Evolutionary conservation across 2,329 filamentous ascomycete species (phyloP), one percentile per base, ranked within the genome.

Genomic region (Rutstroemia sydowiana): DNA sequence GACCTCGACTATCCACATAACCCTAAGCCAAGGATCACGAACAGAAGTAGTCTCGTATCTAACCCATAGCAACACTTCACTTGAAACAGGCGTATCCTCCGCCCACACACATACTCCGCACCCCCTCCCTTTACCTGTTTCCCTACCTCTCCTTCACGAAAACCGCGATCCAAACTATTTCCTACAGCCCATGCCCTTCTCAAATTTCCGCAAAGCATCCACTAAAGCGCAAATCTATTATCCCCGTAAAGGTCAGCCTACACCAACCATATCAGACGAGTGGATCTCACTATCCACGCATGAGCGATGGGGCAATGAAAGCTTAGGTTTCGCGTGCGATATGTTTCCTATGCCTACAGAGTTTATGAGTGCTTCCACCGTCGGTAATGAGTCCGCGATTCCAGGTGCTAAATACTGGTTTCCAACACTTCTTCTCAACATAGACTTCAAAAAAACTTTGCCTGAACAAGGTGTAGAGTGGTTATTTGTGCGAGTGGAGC

Each of bases 381-480:
- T 31, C 5, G 14, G 21, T 34, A 23, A 84, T 65, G 21, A 41
- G 20, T 1, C 5, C 14, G 2, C 10, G n/a, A 32, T 7, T 26
- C 20, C 34, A 6, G 2, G 13, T 39, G 64, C 63, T 34, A 68
- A 68, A n/a, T 62, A 58, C 49, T 67, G 65, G 65, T 66, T 66
- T 47, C 65, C 65, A 5, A 95, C 88, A 0, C 68, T 95, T 1
- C 71, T 83, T 16, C 69, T 93, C 64, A 89, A 87, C 64, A 62
- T 95, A 20, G 88, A 95, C 56, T 72, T 90, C 36, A 93, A 92
- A 72, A 87, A 85, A 65, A 66, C 75, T 6, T 65, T 95, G 41
- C 86, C 87, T 0, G 69, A 71, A 3, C 77, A 79, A 39, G 87
- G 88, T 0, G 79, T 81, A 1, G 82, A 88, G 65, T 93, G 85